These are phyloP conservation scores for Podospora pseudocomata DNA, from an alignment of 495 filamentous ascomycete species.

Conservation along the genomic window DNA sequence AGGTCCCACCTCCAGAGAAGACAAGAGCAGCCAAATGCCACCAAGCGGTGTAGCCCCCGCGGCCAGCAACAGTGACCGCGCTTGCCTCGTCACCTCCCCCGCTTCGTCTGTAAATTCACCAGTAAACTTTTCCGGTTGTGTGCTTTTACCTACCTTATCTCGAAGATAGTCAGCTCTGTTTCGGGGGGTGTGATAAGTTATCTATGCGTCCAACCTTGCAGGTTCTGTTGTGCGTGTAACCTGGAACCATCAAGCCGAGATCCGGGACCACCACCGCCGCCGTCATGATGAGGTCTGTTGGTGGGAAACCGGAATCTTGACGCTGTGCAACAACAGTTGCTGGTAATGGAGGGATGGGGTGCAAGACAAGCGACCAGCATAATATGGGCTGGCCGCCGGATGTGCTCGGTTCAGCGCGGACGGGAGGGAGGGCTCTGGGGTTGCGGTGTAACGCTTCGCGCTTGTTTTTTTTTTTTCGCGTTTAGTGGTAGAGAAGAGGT, in stretches of 20 bases:
- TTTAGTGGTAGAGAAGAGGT: not conserved
- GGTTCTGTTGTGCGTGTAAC: too few species aligned
- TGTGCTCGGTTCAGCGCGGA: too few species aligned
- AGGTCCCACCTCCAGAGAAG: not conserved
- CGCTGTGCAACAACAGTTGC: not conserved
- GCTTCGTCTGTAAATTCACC: too few species aligned
- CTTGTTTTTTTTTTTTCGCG: not conserved
- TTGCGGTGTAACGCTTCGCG: not conserved
- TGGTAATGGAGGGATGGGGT: not conserved
- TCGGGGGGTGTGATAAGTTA: not conserved
- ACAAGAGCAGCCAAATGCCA: not conserved
- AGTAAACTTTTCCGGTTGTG: too few species aligned
- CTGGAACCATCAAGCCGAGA: not conserved
- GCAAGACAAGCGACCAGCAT: not conserved
- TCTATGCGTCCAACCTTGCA: too few species aligned
- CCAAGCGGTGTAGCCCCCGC: not conserved
- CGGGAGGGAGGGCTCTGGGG: too few species aligned
- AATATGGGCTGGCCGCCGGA: not conserved
- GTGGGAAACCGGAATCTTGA: not conserved
- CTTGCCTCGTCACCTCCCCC: not conserved
- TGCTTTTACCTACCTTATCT: not conserved
- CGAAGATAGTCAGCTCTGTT: not conserved
- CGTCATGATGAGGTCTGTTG: not conserved
- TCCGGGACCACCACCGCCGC: not conserved
- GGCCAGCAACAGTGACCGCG: not conserved